Base-by-base conservation (phyloP, 306 rosid genomes). In the Vigna nakashimae region DNA sequence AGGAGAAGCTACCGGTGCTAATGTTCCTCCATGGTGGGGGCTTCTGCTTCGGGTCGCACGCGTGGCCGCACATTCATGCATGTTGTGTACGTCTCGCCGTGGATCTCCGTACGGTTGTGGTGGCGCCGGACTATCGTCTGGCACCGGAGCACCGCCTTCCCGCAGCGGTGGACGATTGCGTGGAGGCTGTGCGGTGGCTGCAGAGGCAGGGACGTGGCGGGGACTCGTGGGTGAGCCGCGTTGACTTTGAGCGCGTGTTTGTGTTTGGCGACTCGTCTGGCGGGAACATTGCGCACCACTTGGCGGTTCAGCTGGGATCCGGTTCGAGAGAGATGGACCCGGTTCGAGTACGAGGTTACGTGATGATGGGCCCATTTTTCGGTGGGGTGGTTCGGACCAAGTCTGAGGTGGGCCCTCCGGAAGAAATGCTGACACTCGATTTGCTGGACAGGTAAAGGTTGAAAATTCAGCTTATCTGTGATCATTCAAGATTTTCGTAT, bases 251-350 rank as follows among this genome's bases (percentile, higher is more conserved):
- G 60, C 75, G 86, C 11, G 90, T 85, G 14, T 90, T 84, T 6
- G 67, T 90, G 1, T 24, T 89, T 78, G 97, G 97, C 0, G 97
- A 92, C 79, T 92, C 97, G 3, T 90, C 96, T 0, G 97, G 97
- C 2, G 97, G 96, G 63, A 92, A 92, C 76, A 85, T 92, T 26
- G 97, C 92, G 5, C 97, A 92, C 73, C 93, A 92, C 28, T 53
- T 92, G 66, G 96, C 93, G 10, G 91, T 92, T 26, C 82, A 82
- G 69, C 45, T 90, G 1, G 90, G 89, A 1, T 6, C 60, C 5
- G 84, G 76, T 43, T 65, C 86, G 4, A 28, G 1, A n/a, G 71
- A 75, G 69, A 46, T 51, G 76, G 87, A 52, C 0, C 90, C 88
- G 58, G 89, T 84, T 67, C 86, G 85, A 40, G 73, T 90, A 2